phyloP scores from a whole-genome alignment of 1,284 basidiomycete genomes.

The Puccinia brachypodii region DNA sequence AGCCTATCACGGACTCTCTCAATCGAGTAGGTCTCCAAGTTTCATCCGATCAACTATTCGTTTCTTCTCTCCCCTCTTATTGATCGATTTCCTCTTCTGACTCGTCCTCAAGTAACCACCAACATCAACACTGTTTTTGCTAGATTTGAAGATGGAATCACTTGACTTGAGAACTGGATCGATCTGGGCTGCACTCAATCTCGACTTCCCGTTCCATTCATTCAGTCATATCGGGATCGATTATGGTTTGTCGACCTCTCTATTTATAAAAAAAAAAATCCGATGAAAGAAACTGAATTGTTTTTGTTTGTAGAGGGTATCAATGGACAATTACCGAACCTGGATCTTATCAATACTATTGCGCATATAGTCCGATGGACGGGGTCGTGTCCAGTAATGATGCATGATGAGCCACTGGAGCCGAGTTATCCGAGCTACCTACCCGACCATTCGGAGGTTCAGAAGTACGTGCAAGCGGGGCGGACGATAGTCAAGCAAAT shows the following conservation, averaged over 20 bases:
- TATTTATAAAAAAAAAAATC: not conserved
- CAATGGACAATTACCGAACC: conserved; percentile 92
- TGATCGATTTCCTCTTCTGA: conserved; percentile 1
- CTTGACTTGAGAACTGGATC: conserved; percentile 68
- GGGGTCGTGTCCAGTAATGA: conserved; percentile 56
- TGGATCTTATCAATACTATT: conserved; percentile 86
- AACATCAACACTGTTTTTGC: not conserved
- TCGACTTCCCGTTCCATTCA: conserved; percentile 95
- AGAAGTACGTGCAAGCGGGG: conserved; percentile 64
- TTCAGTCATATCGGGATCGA: conserved; percentile 90
- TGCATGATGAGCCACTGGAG: not conserved
- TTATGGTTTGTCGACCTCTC: conserved; percentile 66
- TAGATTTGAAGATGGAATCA: conserved; percentile 69
- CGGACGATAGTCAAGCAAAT: conserved; percentile 69
- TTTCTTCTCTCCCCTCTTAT: not conserved
- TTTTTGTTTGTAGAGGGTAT: conserved; percentile 71
- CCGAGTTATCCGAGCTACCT: conserved; percentile 29
- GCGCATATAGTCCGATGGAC: conserved; percentile 70
- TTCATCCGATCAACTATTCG: not conserved
- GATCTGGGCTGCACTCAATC: conserved; percentile 90
- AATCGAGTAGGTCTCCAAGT: conserved; percentile 56
- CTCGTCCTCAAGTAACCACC: not conserved
- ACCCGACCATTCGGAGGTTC: conserved; percentile 55
- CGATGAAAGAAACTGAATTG: not conserved
- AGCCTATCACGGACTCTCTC: conserved; percentile 71